These are phyloP conservation scores for Candida nanaspora DNA, from an alignment of 805 yeast species.

Conservation along the genomic window DNA sequence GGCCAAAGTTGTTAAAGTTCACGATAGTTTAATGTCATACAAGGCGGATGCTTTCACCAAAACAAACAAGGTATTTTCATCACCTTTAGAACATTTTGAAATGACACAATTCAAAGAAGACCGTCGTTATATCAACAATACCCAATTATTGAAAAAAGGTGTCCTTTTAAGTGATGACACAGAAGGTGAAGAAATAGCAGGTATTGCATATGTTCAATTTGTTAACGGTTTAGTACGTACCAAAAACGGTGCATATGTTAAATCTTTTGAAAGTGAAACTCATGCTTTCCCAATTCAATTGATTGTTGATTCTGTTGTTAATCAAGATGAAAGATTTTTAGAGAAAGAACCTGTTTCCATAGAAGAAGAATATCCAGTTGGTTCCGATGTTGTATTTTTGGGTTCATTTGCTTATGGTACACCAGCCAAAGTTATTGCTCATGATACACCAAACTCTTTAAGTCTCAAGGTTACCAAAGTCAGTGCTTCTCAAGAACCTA, in stretches of 20 bases:
- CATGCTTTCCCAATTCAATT: conserved; percentile 72
- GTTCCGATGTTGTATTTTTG: conserved; percentile 65
- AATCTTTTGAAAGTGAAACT: conserved; percentile 50
- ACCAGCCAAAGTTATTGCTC: conserved; percentile 60
- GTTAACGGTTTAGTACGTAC: conserved; percentile 74
- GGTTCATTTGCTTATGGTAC: conserved; percentile 88
- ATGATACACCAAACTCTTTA: conserved; percentile 31
- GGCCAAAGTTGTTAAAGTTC: conserved; percentile 58
- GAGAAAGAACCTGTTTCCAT: conserved; percentile 74
- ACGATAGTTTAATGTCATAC: conserved; percentile 47
- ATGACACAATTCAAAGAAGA: conserved; percentile 37
- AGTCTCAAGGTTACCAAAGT: conserved; percentile 47
- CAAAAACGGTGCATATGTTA: conserved; percentile 66
- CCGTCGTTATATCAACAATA: conserved; percentile 16
- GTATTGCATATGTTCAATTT: conserved; percentile 62
- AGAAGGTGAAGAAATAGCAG: conserved; percentile 31
- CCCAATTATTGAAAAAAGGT: conserved; percentile 5
- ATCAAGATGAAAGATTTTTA: conserved; percentile 66
- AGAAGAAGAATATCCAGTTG: conserved; percentile 74
- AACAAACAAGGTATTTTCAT: conserved; percentile 23
- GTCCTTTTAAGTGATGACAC: conserved; percentile 3
- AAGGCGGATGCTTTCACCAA: conserved; percentile 28
- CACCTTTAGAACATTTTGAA: conserved; percentile 41
- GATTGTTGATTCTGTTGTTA: conserved; percentile 64
- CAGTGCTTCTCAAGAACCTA: conserved; percentile 47